Base-by-base conservation (phyloP, 768 basidiomycete genomes). In the Steccherinum ochraceum region DNA sequence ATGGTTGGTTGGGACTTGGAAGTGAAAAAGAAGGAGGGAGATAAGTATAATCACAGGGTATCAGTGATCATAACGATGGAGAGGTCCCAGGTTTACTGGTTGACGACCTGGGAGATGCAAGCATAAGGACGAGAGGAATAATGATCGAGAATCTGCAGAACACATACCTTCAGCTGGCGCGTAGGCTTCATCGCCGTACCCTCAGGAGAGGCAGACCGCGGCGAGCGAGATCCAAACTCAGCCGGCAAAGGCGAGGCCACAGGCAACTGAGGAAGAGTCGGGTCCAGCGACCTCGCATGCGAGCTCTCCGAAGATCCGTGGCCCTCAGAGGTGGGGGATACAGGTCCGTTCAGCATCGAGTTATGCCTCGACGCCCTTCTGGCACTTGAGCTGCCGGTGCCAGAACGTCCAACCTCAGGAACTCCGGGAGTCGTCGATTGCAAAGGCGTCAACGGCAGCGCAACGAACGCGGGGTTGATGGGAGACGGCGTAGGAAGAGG, bases 341-440 rank as follows among this genome's bases (percentile, higher is more conserved):
- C 16, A 18, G 16, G 57, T 35, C 57, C 43, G 54, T 57, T 55
- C 41, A 58, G 48, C 50, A 61, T 35, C 35, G 60, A 59, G 16
- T 35, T 35, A 35, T 35, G 30, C 30, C 30, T 35, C 30, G 30
- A 35, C 30, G 7, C 30, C 7, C 30, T 7, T 16, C 16, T 35
- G 30, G 30, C n/a, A n/a, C n/a, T n/a, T n/a, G n/a, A n/a, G n/a
- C n/a, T n/a, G n/a, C n/a, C n/a, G n/a, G n/a, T n/a, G n/a, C n/a
- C n/a, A n/a, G n/a, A n/a, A n/a, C n/a, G n/a, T n/a, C n/a, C n/a
- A n/a, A n/a, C n/a, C n/a, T n/a, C n/a, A n/a, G n/a, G n/a, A n/a
- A n/a, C n/a, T n/a, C n/a, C n/a, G n/a, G n/a, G n/a, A 35, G 30
- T 7, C 30, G 30, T 7, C 7, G 16, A 35, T 16, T 35, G 30